A percentile compares a stretch with the other conserved stretches of the same genome.
Evolutionary conservation across 768 basidiomycete species (phyloP).

Genomic region (Rhodotorula babjevae): DNA sequence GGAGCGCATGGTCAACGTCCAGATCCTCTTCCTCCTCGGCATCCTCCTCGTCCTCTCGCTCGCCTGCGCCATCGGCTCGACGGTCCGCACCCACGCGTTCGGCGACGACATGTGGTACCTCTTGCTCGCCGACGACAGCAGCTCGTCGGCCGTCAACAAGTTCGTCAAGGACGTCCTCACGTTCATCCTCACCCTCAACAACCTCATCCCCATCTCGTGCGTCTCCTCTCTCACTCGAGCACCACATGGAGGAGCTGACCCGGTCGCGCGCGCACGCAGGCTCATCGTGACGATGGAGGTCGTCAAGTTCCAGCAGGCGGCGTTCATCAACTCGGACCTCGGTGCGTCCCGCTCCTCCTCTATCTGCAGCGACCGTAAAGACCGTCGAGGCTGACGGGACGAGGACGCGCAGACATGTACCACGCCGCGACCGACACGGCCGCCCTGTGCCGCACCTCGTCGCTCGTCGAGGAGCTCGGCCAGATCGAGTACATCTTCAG

Average conservation of each 20-base stretch:
- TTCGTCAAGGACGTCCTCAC: constrained; percentile 96
- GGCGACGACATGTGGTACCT: constrained; percentile 87
- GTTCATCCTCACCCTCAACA: constrained; percentile 82
- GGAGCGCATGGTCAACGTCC: constrained; percentile 89
- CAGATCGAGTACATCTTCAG: constrained; percentile 98
- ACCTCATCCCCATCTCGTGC: constrained; percentile 90
- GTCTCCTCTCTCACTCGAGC: constrained; percentile 14
- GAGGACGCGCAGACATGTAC: constrained; percentile 83
- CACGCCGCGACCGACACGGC: constrained; percentile 91
- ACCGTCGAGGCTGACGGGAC: constrained; percentile 42
- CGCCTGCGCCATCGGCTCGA: constrained; percentile 86
- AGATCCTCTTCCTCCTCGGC: constrained; percentile 90
- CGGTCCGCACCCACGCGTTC: constrained; percentile 88
- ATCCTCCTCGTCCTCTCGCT: constrained; percentile 79
- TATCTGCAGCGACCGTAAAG: no score
- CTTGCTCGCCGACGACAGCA: constrained; percentile 52
- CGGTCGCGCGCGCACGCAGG: constrained; percentile 35
- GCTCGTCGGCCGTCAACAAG: constrained; percentile 53
- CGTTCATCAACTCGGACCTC: constrained; percentile 80
- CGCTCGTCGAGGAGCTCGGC: constrained; percentile 94
- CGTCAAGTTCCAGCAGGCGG: constrained; percentile 96
- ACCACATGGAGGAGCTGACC: background rate
- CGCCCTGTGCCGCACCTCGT: constrained; percentile 94
- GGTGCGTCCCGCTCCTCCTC: constrained; percentile 3
- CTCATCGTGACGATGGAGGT: constrained; percentile 99